A percentile compares a stretch with the other conserved stretches of the same genome.
Conservation (phyloP, 495 filamentous ascomycete genomes). For the Hypoxylon lienhwacheense region DNA sequence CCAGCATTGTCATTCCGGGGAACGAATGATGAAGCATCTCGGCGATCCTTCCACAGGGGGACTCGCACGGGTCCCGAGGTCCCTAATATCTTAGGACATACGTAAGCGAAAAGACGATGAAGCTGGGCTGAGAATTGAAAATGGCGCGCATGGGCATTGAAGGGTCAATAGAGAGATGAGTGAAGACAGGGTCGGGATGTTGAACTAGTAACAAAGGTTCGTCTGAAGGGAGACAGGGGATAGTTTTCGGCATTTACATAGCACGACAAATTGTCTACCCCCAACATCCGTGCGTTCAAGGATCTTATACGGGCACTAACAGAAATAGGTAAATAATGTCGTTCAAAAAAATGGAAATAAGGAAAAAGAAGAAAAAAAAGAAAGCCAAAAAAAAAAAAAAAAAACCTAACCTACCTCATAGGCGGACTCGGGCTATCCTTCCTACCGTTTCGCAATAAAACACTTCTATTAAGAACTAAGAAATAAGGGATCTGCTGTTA, state of each 20-base stretch:
- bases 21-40: constrained; percentile 7
- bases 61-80: not conserved
- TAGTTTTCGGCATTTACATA: constrained; percentile 25
- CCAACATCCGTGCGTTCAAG: constrained; percentile 16
- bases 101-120: constrained; percentile 16
- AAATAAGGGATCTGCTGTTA: constrained; percentile 29
- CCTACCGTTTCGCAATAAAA: constrained; percentile 31
- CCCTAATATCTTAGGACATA: too few relatives aligned
- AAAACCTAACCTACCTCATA: too few relatives aligned
- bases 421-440: not conserved
- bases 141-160: constrained; percentile 22
- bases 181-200: too few relatives aligned
- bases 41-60: constrained; percentile 9
- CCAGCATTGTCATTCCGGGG: constrained; percentile 1
- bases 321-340: too few relatives aligned
- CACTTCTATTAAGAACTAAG: constrained; percentile 22
- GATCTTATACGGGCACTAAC: constrained; percentile 20
- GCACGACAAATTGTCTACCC: constrained; percentile 17
- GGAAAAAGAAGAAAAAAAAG: too few relatives aligned
- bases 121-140: constrained; percentile 19
- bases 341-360: too few relatives aligned
- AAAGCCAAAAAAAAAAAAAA: too few relatives aligned
- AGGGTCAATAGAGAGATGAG: not conserved
- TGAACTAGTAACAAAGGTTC: too few relatives aligned
- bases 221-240: not conserved